These are phyloP conservation scores for Trypanosoma vivax DNA, from an alignment of 208 protist species.

Conservation along the genomic window DNA sequence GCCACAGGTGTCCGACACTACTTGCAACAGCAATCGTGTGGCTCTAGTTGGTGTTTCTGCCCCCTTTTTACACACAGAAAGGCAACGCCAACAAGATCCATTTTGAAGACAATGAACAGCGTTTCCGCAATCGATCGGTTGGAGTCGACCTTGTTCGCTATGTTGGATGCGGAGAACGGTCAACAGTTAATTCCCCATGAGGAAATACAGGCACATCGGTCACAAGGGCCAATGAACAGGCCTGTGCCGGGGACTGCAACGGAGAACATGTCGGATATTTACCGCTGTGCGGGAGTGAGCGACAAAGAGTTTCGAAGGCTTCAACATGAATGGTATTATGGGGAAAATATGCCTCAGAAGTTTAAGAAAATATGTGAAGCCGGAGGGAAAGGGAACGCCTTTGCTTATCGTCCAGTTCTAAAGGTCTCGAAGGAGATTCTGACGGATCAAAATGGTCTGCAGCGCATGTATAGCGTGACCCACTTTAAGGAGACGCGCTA, in stretches of 20 bases:
- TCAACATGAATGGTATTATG: neutral
- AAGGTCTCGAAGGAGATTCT: conserved; percentile 15
- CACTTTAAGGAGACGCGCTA: conserved; percentile 25
- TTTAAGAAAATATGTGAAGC: conserved; percentile 5
- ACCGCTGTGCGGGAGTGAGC: conserved; percentile 22
- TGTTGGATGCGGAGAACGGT: neutral
- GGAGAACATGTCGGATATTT: conserved; percentile 27
- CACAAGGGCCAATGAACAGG: conserved; percentile 28
- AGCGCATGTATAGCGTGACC: conserved; percentile 30
- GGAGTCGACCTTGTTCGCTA: neutral
- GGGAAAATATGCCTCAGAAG: conserved; percentile 5
- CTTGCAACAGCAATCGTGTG: no score
- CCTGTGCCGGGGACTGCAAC: conserved; percentile 41
- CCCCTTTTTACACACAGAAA: neutral
- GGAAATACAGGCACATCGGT: conserved; percentile 10
- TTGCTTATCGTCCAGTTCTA: conserved; percentile 29
- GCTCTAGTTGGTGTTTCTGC: no score
- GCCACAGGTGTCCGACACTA: no score
- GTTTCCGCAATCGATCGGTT: neutral
- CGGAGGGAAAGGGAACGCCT: conserved; percentile 5
- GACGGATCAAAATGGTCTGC: conserved; percentile 19
- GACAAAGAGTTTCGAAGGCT: conserved; percentile 13
- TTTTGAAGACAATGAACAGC: neutral
- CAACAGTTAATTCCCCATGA: neutral
- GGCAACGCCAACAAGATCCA: no score